Percentiles rank a stretch among this genome's conserved stretches.
Evolutionary conservation across 1,284 basidiomycete species (phyloP).

Genomic region (Hymenochaete sp.): DNA sequence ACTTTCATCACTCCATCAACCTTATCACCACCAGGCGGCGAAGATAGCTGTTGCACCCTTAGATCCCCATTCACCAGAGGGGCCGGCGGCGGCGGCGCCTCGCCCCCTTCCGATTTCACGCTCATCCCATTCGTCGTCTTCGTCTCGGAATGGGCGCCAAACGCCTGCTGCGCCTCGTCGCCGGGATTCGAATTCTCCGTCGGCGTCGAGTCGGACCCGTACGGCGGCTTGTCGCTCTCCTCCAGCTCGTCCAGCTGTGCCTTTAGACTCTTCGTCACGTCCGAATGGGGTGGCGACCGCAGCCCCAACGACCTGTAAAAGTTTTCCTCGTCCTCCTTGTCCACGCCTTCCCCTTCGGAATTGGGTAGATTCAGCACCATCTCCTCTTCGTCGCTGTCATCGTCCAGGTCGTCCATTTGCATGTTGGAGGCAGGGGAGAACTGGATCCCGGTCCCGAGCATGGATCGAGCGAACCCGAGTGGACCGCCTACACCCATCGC

Average conservation of each 20-base stretch:
- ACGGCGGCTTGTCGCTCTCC: constrained; percentile 20
- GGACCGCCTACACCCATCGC: constrained; percentile 3
- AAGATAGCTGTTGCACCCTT: constrained; percentile 43
- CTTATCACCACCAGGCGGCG: constrained; percentile 51
- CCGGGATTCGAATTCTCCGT: constrained; percentile 21
- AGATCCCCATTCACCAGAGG: constrained; percentile 37
- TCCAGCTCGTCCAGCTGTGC: constrained; percentile 51
- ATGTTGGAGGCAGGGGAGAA: constrained; percentile 45
- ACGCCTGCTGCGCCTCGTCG: constrained; percentile 22
- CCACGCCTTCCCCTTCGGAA: constrained; percentile 10
- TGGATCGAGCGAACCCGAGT: constrained; percentile 19
- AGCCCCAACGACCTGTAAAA: constrained; percentile 14
- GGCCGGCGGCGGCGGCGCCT: constrained; percentile 38
- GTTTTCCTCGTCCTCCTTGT: constrained; percentile 25
- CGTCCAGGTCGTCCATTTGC: constrained; percentile 36
- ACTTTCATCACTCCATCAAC: constrained; percentile 47
- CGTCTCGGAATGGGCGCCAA: constrained; percentile 16
- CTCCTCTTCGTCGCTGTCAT: constrained; percentile 26
- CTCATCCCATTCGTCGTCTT: constrained; percentile 18
- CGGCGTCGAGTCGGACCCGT: constrained; percentile 19
- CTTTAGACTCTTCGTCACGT: constrained; percentile 48
- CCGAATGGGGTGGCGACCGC: constrained; percentile 21
- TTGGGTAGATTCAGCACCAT: too few relatives aligned
- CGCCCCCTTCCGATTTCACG: too few relatives aligned
- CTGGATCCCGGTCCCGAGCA: constrained; percentile 49